Evolutionary conservation across 2,329 filamentous ascomycete genomes (phyloP), one percentile per base, ranked within the genome.

Genomic region (Diaporthe longicolla): DNA sequence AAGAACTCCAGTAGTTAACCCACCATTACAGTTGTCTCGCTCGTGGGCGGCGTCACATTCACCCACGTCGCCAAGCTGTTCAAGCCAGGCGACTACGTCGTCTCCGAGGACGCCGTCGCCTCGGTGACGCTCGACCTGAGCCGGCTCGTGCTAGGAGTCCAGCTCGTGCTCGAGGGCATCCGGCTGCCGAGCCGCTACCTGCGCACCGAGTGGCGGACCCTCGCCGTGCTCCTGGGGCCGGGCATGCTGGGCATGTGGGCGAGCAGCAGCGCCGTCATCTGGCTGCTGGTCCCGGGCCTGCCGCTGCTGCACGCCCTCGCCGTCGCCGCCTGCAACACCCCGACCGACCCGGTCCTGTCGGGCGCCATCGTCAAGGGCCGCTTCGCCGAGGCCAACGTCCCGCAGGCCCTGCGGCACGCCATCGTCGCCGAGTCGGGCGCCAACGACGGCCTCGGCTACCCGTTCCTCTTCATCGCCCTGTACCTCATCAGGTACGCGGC

Each of bases 351-450:
- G 0, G 92, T 98, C 0, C 83, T 98, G 45, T 96, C 93, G 15
- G 96, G 96, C 77, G 93, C 93, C 3, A 97, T 98, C 74, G 94
- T 98, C 63, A 98, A 98, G 85, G 95, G 95, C 48, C 95, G 94
- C 78, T 98, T 97, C 80, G 95, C 95, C 0, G 95, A 98, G 79
- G 93, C 95, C 79, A 97, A 98, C 80, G 92, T 98, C 24, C 95
- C 95, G 0, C 92, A 91, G 73, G 89, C 92, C 35, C 85, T 98
- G 66, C 95, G 97, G 84, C 92, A 93, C 77, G 94, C 95, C 78
- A 94, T 95, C 79, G 89, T 93, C 65, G 93, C 91, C 35, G 95
- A 98, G 84, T 95, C 93, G 0, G 95, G 95, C 1, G 93, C 94
- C 1, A 98, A 98, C 79, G 95, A 98, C 83, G 95, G 95, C 0